Evolutionary conservation across 352 stramenopile genomes (phyloP).

Genomic region (Thalassiosira livingstoniorum): DNA sequence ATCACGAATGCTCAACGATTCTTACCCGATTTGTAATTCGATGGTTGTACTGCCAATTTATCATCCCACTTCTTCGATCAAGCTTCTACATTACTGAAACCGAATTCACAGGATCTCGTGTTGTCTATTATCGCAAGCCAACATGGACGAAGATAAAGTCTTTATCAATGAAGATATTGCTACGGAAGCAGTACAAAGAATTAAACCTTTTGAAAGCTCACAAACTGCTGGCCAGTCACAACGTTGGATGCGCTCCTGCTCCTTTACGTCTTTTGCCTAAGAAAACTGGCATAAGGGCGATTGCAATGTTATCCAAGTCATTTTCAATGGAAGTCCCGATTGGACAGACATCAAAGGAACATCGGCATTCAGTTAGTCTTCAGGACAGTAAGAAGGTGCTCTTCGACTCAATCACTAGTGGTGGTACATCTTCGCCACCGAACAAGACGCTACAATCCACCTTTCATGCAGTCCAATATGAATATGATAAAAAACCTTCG

Average conservation of each 20-base stretch:
- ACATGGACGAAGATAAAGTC: slow-evolving; percentile 80
- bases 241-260: slow-evolving; percentile 68
- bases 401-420: no score
- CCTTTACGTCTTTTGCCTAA: slow-evolving; percentile 78
- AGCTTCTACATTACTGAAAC: slow-evolving; percentile 86
- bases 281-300: slow-evolving; percentile 75
- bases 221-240: slow-evolving; percentile 52
- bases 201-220: slow-evolving; percentile 32
- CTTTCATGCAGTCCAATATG: slow-evolving; percentile 77
- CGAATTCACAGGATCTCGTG: slow-evolving; percentile 67
- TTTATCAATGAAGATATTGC: slow-evolving; percentile 65
- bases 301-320: slow-evolving; percentile 75
- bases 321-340: slow-evolving; percentile 35
- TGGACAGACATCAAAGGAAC: no score
- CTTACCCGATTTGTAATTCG: slow-evolving; percentile 64
- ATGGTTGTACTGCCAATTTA: slow-evolving; percentile 78
- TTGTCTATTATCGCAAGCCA: slow-evolving; percentile 85
- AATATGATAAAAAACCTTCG: slow-evolving; percentile 57
- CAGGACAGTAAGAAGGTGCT: no score
- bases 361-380: no score
- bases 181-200: slow-evolving; percentile 56
- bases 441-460: slow-evolving; percentile 73
- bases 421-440: slow-evolving; percentile 28
- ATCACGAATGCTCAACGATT: slow-evolving; percentile 58
- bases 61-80: slow-evolving; percentile 80